phyloP scores from a whole-genome alignment of 2,329 filamentous ascomycete species.

The Pestalotiopsis sp. region DNA sequence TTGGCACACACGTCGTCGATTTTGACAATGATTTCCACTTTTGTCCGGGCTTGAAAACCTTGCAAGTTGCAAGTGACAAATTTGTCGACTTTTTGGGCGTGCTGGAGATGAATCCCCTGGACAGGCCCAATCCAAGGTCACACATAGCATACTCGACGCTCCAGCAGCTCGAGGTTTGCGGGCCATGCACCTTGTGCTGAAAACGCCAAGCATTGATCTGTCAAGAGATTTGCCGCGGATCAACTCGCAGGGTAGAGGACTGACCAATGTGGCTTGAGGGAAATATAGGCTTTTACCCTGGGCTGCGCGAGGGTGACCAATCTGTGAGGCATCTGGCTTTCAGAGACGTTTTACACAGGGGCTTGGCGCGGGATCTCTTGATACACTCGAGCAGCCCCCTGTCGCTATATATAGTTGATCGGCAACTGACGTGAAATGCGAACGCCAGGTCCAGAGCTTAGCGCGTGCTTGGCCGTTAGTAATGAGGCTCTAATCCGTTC shows the following conservation, averaged over 20 bases:
- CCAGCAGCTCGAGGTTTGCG: neutral
- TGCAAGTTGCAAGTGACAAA: neutral
- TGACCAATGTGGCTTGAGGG: neutral
- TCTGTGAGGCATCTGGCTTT: constrained; percentile 1
- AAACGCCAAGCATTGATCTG: neutral
- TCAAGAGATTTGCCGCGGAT: neutral
- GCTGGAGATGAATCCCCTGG: neutral
- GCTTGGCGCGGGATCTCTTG: neutral
- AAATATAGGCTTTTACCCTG: neutral
- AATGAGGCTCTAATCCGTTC: constrained; percentile 4
- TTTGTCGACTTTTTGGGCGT: neutral
- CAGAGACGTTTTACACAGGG: neutral
- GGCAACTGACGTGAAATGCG: neutral
- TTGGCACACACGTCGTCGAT: neutral
- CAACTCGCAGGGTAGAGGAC: neutral
- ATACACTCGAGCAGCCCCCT: neutral
- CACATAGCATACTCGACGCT: neutral
- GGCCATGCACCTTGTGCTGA: neutral
- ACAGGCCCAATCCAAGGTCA: neutral
- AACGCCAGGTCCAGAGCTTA: constrained; percentile 1
- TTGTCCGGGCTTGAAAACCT: neutral
- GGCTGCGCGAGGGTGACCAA: neutral
- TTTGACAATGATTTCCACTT: neutral
- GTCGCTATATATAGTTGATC: constrained; percentile 8
- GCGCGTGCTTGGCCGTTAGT: constrained; percentile 3